Evolutionary conservation across 2,329 filamentous ascomycete species (phyloP), one percentile per base, ranked within the genome.

Genomic region (Chalara sp.): DNA sequence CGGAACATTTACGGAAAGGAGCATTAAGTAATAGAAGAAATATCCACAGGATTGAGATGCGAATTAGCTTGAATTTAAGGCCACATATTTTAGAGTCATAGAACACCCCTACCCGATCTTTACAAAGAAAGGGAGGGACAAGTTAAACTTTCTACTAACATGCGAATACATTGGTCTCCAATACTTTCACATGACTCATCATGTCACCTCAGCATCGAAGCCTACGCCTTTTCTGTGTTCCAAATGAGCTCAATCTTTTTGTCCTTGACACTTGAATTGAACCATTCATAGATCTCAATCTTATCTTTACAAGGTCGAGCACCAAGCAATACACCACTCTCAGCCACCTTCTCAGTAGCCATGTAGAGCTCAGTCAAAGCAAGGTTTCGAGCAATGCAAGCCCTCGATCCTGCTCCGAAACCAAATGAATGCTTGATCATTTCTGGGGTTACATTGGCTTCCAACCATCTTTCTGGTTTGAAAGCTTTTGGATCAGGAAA

Each of bases 241-340:
- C 60, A 65, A n/a, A 58, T 46, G 7, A 65, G 43, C 33, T 74
- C 72, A 21, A 80, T 73, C 58, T 65, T 71, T 54, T 73, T 73
- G 0, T 72, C 74, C 39, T 72, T 70, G 1, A 80, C 70, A 55
- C 71, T 73, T 1, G 71, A 72, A 56, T 79, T 80, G 55, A 80
- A 80, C 76, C 76, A 80, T 58, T 81, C 73, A 31, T 69, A 63
- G n/a, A 78, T 74, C 60, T 75, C 69, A 8, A 80, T 68, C 49
- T 68, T 63, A 1, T 70, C 64, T 21, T 69, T 59, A 1, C 71
- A 63, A 2, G 64, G 58, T 44, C 52, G 70, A 2, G 72, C 74
- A 2, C 74, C 74, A 4, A 65, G 61, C 13, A 80, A 61, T 1
- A 76, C 68, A 54, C 70, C 69, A 8, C 63, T 68, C 48, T 67